These are phyloP conservation scores for Fragaria iinumae DNA, from an alignment of 306 rosid genomes.

Conservation along the genomic window DNA sequence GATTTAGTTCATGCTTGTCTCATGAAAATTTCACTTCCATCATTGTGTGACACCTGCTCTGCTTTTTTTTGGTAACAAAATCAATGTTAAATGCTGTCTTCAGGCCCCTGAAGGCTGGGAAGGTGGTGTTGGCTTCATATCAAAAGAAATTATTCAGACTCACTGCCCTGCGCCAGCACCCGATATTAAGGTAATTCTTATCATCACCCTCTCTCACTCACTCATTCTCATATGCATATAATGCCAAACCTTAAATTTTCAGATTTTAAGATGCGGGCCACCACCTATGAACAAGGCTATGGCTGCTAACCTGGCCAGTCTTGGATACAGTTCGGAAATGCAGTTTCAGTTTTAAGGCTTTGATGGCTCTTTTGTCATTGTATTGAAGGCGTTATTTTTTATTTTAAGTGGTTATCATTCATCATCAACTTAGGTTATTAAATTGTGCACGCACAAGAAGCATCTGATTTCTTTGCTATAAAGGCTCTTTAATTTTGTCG, in stretches of 20 bases:
- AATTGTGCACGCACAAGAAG: background rate
- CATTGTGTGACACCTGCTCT: background rate
- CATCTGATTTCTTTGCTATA: background rate
- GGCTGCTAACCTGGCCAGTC: constrained; percentile 39
- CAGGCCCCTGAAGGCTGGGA: constrained; percentile 58
- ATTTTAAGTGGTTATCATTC: background rate
- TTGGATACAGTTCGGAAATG: constrained; percentile 42
- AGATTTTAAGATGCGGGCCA: constrained; percentile 56
- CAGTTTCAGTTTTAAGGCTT: constrained; percentile 47
- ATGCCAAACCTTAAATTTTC: background rate
- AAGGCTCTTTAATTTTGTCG: background rate
- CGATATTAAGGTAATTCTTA: constrained; percentile 38
- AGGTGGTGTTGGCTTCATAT: constrained; percentile 51
- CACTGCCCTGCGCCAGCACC: constrained; percentile 50
- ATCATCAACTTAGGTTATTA: background rate
- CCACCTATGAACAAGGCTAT: constrained; percentile 59
- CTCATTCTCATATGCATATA: background rate
- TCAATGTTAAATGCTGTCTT: constrained; percentile 3
- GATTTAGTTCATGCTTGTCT: background rate
- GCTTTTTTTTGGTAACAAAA: background rate
- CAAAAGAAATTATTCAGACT: constrained; percentile 46
- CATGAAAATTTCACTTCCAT: background rate
- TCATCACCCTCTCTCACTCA: background rate
- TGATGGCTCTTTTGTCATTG: background rate
- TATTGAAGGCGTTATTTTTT: background rate